Evolutionary conservation across 768 basidiomycete genomes (phyloP).

Genomic region (Rhodocollybia butyracea): DNA sequence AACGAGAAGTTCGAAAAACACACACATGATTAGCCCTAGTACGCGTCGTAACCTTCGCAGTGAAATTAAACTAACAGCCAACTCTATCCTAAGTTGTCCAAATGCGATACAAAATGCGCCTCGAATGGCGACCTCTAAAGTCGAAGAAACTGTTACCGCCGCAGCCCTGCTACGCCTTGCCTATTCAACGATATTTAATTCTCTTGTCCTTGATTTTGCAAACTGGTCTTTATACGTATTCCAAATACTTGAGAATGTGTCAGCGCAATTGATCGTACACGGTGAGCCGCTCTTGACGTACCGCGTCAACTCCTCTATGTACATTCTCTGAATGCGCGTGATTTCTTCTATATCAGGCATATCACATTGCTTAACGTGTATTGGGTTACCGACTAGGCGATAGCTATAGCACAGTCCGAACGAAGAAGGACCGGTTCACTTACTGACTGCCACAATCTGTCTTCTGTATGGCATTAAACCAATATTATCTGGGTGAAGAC

Average conservation of each 20-base stretch:
- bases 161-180: no score
- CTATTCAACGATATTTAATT: conserved; percentile 80
- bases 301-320: conserved; percentile 92
- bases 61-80: no score
- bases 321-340: conserved; percentile 71
- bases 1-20: no score
- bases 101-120: no score
- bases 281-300: neutral
- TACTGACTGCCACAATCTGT: conserved; percentile 93
- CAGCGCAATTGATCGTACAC: neutral
- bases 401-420: neutral
- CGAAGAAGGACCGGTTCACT: conserved; percentile 34
- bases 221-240: conserved; percentile 94
- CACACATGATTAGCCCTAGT: no score
- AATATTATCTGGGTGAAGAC: conserved; percentile 66
- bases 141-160: neutral
- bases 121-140: neutral
- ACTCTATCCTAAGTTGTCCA: no score
- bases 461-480: conserved; percentile 95
- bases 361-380: conserved; percentile 71
- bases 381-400: conserved; percentile 81
- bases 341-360: conserved; percentile 84
- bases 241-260: conserved; percentile 69
- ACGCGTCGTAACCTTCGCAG: no score
- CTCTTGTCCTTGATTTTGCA: conserved; percentile 75